These are phyloP conservation scores for Salmacisia buchloeana DNA, from an alignment of 1,284 basidiomycete species.

Conservation along the genomic window DNA sequence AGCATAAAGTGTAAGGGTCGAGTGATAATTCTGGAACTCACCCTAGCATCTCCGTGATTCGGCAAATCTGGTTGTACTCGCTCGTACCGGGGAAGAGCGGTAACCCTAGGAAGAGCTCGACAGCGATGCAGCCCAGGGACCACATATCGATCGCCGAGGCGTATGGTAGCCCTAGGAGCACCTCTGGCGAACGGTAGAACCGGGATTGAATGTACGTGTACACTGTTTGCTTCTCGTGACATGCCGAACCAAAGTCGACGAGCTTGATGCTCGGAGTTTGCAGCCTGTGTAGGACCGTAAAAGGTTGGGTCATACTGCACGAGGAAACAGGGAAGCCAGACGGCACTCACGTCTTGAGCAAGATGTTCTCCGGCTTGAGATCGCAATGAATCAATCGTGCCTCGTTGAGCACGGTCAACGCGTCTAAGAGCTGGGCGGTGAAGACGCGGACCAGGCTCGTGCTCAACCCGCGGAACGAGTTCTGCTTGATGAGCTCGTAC, in stretches of 20 bases:
- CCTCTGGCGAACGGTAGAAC: slow-evolving; percentile 97
- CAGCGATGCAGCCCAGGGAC: slow-evolving; percentile 91
- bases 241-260: slow-evolving; percentile 98
- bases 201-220: slow-evolving; percentile 99
- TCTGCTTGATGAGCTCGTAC: slow-evolving; percentile 99
- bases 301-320: neutral
- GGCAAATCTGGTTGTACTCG: slow-evolving; percentile 95
- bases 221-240: slow-evolving; percentile 95
- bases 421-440: slow-evolving; percentile 87
- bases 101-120: slow-evolving; percentile 91
- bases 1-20: neutral
- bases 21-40: slow-evolving; percentile 53
- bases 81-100: slow-evolving; percentile 96
- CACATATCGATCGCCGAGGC: slow-evolving; percentile 92
- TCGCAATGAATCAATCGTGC: slow-evolving; percentile 96
- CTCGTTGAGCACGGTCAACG: slow-evolving; percentile 85
- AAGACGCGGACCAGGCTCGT: slow-evolving; percentile 97
- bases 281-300: slow-evolving; percentile 57
- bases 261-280: slow-evolving; percentile 98
- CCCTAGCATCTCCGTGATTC: slow-evolving; percentile 98
- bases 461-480: slow-evolving; percentile 94
- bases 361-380: slow-evolving; percentile 64
- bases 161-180: slow-evolving; percentile 89
- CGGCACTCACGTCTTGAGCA: slow-evolving; percentile 33
- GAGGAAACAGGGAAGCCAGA: neutral